Percentiles rank a stretch among this genome's conserved stretches.
Conservation (phyloP, 306 rosid genomes). For the Prunus davidiana region DNA sequence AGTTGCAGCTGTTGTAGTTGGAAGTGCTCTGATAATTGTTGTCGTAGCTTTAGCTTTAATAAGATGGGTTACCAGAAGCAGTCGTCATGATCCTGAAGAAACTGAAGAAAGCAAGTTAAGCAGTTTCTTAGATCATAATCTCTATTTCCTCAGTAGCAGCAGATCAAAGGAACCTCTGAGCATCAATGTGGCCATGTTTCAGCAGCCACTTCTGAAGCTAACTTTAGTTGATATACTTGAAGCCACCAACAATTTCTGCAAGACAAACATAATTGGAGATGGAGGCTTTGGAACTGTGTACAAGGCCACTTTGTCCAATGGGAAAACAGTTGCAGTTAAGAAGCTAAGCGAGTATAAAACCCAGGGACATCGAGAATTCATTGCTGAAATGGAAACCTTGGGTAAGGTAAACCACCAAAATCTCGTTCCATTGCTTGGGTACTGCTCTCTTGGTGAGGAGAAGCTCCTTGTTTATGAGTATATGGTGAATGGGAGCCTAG, state of each 20-base stretch:
- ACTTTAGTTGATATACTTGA: conserved; percentile 69
- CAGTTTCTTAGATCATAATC: conserved; percentile 63
- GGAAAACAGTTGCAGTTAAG: conserved; percentile 84
- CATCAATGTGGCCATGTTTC: conserved; percentile 89
- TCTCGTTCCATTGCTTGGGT: conserved; percentile 83
- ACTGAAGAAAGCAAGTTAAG: conserved; percentile 60
- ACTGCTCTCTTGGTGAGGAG: conserved; percentile 88
- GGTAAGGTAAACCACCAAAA: conserved; percentile 96
- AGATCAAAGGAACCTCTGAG: conserved; percentile 91
- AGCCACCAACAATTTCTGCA: conserved; percentile 97
- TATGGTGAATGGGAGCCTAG: conserved; percentile 95
- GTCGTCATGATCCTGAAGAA: conserved; percentile 51
- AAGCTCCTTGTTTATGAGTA: conserved; percentile 95
- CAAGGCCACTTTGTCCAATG: conserved; percentile 78
- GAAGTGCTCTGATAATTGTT: conserved; percentile 38
- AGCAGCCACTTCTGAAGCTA: conserved; percentile 87
- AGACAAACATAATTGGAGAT: conserved; percentile 90
- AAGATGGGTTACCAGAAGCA: conserved; percentile 47
- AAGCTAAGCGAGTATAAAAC: conserved; percentile 92
- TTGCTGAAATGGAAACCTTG: conserved; percentile 96
- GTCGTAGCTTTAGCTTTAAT: conserved; percentile 46
- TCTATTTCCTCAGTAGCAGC: conserved; percentile 87
- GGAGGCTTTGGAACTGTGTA: conserved; percentile 98
- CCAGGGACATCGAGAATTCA: conserved; percentile 90
- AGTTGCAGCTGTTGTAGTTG: conserved; percentile 57